These are phyloP conservation scores for Solanum ossicruentum DNA, from an alignment of 257 asterid genomes.

Conservation along the genomic window DNA sequence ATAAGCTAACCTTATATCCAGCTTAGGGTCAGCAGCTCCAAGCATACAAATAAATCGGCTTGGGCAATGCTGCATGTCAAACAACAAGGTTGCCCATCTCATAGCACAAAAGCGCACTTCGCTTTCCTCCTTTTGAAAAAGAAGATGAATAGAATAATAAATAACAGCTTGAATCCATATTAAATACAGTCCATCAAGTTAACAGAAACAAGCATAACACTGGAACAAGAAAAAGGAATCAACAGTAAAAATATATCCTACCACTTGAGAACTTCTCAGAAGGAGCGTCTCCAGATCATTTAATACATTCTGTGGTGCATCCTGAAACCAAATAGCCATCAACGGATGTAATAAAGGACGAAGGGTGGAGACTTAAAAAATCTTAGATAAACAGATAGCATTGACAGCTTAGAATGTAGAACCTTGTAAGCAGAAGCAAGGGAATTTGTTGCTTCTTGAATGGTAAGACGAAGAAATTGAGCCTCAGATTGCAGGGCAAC, in stretches of 20 bases:
- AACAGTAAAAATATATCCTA: constrained; percentile 17
- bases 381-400: background rate
- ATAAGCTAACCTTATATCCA: constrained; percentile 75
- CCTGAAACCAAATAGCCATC: constrained; percentile 42
- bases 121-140: constrained; percentile 65
- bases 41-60: constrained; percentile 94
- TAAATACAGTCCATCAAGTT: background rate
- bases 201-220: background rate
- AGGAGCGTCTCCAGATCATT: constrained; percentile 75
- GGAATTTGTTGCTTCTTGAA: constrained; percentile 91
- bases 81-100: constrained; percentile 90
- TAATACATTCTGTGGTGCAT: constrained; percentile 57
- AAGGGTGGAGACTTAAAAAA: background rate
- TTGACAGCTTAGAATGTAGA: background rate
- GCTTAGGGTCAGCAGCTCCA: constrained; percentile 81
- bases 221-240: background rate
- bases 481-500: constrained; percentile 72
- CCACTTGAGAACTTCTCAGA: constrained; percentile 69
- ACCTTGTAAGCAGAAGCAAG: constrained; percentile 93
- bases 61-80: constrained; percentile 83
- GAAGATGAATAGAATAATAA: background rate
- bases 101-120: constrained; percentile 98
- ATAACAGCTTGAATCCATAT: background rate
- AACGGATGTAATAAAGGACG: constrained; percentile 10
- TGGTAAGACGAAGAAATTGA: constrained; percentile 63